A percentile compares a stretch with the other conserved stretches of the same genome.
phyloP scores from a whole-genome alignment of 306 rosid genomes.

The Cicer yamashitae region DNA sequence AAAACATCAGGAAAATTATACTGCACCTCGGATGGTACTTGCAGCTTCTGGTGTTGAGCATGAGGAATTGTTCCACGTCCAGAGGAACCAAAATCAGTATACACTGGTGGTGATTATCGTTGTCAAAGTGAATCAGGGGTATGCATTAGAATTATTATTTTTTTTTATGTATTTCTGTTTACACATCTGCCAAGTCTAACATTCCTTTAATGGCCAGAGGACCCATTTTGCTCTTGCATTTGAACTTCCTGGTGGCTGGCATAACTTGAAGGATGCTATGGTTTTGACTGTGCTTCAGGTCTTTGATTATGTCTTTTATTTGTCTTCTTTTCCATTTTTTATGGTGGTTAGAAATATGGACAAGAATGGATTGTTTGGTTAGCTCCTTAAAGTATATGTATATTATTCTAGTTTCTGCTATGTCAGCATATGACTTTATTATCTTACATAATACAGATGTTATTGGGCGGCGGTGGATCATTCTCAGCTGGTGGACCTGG shows the following conservation, averaged over 20 bases:
- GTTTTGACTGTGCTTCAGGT: slow-evolving; percentile 91
- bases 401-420: slow-evolving; percentile 14
- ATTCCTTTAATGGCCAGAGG: slow-evolving; percentile 61
- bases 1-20: slow-evolving; percentile 78
- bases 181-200: slow-evolving; percentile 33
- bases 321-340: slow-evolving; percentile 13
- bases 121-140: slow-evolving; percentile 86
- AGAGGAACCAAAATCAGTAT: slow-evolving; percentile 73
- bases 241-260: slow-evolving; percentile 98
- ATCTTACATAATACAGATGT: slow-evolving; percentile 59
- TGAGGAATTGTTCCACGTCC: slow-evolving; percentile 67
- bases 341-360: slow-evolving; percentile 29
- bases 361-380: slow-evolving; percentile 27
- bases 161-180: neutral
- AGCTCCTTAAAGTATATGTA: slow-evolving; percentile 26
- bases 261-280: slow-evolving; percentile 84
- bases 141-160: slow-evolving; percentile 36
- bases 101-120: slow-evolving; percentile 91
- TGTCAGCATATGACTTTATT: slow-evolving; percentile 36
- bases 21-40: slow-evolving; percentile 81
- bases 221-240: slow-evolving; percentile 95
- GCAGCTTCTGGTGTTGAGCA: slow-evolving; percentile 97
- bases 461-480: slow-evolving; percentile 94
- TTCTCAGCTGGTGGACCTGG: slow-evolving; percentile 97
- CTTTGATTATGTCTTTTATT: slow-evolving; percentile 37